These are phyloP conservation scores for Fusarium citri DNA, from an alignment of 2,329 filamentous ascomycete species.

Conservation along the genomic window DNA sequence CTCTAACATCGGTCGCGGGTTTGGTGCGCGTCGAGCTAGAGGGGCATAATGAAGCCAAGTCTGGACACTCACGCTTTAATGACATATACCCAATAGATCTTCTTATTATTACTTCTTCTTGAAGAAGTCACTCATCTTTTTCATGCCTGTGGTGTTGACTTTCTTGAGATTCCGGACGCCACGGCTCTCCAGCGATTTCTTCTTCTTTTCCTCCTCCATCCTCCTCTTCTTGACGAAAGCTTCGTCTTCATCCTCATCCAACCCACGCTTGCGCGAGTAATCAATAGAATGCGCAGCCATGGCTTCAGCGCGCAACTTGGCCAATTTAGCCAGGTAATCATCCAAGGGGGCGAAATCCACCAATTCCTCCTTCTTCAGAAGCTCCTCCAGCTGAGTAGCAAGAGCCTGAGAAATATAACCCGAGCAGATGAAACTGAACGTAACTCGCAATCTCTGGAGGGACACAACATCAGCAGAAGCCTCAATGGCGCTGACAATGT, in stretches of 20 bases:
- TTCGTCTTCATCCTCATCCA: slow-evolving; percentile 75
- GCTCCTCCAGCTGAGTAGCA: slow-evolving; percentile 55
- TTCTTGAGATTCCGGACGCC: slow-evolving; percentile 87
- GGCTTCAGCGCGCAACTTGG: slow-evolving; percentile 77
- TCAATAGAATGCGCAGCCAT: slow-evolving; percentile 75
- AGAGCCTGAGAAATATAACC: slow-evolving; percentile 67
- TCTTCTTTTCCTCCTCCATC: slow-evolving; percentile 89
- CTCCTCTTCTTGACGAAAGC: slow-evolving; percentile 81
- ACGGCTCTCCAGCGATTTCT: slow-evolving; percentile 78
- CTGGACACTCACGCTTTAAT: slow-evolving; percentile 26
- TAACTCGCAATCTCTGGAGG: slow-evolving; percentile 73
- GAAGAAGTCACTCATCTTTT: slow-evolving; percentile 96
- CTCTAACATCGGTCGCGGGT: slow-evolving; percentile 52
- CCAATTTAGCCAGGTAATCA: slow-evolving; percentile 74
- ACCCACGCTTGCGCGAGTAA: slow-evolving; percentile 75
- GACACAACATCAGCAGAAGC: slow-evolving; percentile 62
- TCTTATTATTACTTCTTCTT: slow-evolving; percentile 66
- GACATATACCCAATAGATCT: slow-evolving; percentile 49
- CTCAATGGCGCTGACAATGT: slow-evolving; percentile 56
- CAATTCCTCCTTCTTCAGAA: slow-evolving; percentile 51
- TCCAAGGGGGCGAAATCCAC: slow-evolving; percentile 79
- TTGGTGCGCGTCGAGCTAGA: slow-evolving; percentile 51
- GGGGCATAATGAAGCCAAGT: slow-evolving; percentile 44
- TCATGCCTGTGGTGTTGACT: slow-evolving; percentile 92
- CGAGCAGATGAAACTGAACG: slow-evolving; percentile 72